Percentiles rank a stretch among this genome's conserved stretches.
phyloP scores from a whole-genome alignment of 208 protist species.

The Acanthamoeba royreba region DNA sequence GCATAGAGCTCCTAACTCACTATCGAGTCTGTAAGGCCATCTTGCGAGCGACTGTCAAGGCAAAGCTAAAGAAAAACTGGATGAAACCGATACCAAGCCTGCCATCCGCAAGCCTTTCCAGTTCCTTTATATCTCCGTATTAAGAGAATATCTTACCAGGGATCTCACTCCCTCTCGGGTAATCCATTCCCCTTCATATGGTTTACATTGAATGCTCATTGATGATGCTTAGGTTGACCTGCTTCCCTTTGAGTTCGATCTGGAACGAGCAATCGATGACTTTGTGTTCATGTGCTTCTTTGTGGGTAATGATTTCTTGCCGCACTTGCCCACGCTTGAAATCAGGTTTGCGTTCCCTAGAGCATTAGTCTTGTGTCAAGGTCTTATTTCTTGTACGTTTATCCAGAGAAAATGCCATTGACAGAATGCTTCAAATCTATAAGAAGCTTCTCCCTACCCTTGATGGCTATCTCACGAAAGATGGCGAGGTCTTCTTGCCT shows the following conservation, averaged over 20 bases:
- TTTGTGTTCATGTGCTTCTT: conserved; percentile 99
- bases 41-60: not conserved
- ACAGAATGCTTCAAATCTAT: conserved; percentile 87
- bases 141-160: conserved; percentile 75
- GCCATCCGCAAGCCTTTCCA: conserved; percentile 68
- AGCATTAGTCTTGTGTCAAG: no score
- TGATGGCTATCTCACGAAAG: conserved; percentile 78
- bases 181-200: not conserved
- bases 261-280: conserved; percentile 97
- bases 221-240: not conserved
- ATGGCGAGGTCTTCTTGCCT: conserved; percentile 66
- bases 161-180: conserved; percentile 34
- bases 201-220: not conserved
- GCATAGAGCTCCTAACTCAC: not conserved
- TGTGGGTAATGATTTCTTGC: conserved; percentile 99
- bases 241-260: conserved; percentile 78
- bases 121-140: conserved; percentile 72
- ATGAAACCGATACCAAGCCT: conserved; percentile 12
- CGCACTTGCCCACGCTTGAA: conserved; percentile 95
- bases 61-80: not conserved
- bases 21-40: not conserved
- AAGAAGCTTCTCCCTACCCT: conserved; percentile 63
- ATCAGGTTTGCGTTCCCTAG: no score
- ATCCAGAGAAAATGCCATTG: conserved; percentile 94
- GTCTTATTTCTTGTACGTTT: no score